Evolutionary conservation across 495 filamentous ascomycete species (phyloP), one percentile per base, ranked within the genome.

Genomic region (Collariella sp.): DNA sequence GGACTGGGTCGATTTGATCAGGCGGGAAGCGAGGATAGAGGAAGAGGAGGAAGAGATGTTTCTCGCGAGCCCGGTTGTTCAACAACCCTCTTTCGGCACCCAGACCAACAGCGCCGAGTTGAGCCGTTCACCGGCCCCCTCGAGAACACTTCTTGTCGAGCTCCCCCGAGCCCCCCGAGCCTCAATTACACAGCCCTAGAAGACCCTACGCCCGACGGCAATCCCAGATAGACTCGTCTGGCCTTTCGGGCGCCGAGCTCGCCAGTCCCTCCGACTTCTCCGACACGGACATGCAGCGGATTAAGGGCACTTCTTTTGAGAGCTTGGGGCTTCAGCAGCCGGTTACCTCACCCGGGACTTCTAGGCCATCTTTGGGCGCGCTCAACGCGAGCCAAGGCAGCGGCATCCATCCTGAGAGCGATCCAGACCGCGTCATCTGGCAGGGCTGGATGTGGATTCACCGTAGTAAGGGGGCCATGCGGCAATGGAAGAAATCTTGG

Each of bases 401-500:
- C 58, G 70, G 77, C 23, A 75, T 78, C 29, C 72, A 76, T 47
- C 61, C 68, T 23, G 75, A 79, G 44, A 65, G 67, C 22, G 77
- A 84, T 19, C 76, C 79, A 31, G 81, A 89, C 62, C 79, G 90
- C 31, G 85, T 97, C 18, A 79, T 96, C 40, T 95, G 88, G 79
- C 89, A 96, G 66, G 89, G 91, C 18, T 91, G 89, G 72, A 80
- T 96, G 36, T 86, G 88, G 67, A 84, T 87, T 56, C 79, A 95
- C 23, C 89, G 87, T 55, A 86, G 84, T 55, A 91, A 90, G 60
- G 77, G 86, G n/a, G 88, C 87, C 6, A 84, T 98, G 36, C 83
- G 85, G 33, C 88, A 93, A 62, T 98, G 93, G 93, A 96, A 95
- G 74, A 85, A 87, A 57, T 76, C 88, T 31, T 98, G 93, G 93